Conservation (phyloP, 1,284 basidiomycete species). For the Leccinum insigne region DNA sequence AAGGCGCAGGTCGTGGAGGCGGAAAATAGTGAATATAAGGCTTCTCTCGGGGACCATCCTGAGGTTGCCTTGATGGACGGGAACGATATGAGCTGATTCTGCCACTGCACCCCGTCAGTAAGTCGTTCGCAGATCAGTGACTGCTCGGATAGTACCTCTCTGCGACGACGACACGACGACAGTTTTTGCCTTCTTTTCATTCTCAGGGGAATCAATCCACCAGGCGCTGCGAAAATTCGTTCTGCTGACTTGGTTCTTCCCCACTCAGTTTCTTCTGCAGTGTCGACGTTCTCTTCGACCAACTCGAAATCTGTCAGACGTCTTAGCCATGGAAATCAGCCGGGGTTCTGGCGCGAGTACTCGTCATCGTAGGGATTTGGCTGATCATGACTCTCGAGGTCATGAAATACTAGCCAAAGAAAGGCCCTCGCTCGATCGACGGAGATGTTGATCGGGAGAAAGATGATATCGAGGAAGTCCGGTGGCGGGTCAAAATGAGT, state of each 20-base stretch:
- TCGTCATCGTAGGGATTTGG: slow-evolving; percentile 69
- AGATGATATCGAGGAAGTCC: slow-evolving; percentile 75
- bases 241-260: slow-evolving; percentile 65
- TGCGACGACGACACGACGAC: slow-evolving; percentile 25
- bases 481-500: slow-evolving; percentile 73
- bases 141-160: slow-evolving; percentile 22
- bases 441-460: slow-evolving; percentile 72
- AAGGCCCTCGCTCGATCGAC: slow-evolving; percentile 72
- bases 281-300: slow-evolving; percentile 65
- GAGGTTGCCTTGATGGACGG: slow-evolving; percentile 26
- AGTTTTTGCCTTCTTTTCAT: slow-evolving; percentile 47
- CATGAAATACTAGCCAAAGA: slow-evolving; percentile 78
- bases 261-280: slow-evolving; percentile 64
- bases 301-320: slow-evolving; percentile 49
- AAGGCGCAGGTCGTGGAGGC: slow-evolving; percentile 26
- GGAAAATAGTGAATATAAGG: slow-evolving; percentile 42
- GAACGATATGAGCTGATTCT: slow-evolving; percentile 30
- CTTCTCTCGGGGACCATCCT: slow-evolving; percentile 34
- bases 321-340: slow-evolving; percentile 56
- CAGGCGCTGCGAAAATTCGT: slow-evolving; percentile 61
- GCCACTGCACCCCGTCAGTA: slow-evolving; percentile 19
- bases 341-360: slow-evolving; percentile 47
- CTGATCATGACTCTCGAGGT: slow-evolving; percentile 60
- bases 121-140: neutral
- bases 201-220: slow-evolving; percentile 43